Base-by-base conservation (phyloP, 2,329 filamentous ascomycete genomes). In the Aspergillus amoenus region DNA sequence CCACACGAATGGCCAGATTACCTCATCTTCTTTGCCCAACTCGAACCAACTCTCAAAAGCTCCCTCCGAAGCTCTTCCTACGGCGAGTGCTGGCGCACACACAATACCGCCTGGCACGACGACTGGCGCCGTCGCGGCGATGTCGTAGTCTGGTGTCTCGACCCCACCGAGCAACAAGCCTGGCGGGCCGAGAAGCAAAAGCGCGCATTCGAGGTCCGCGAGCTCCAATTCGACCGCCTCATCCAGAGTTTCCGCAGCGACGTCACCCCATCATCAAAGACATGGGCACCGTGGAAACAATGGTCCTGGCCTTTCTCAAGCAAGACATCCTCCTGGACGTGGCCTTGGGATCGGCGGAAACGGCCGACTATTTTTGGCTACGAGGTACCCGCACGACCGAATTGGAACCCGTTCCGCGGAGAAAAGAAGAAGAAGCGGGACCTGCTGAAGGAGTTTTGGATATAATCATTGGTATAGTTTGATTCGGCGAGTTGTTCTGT, bases 91-190 rank as follows among this genome's bases (percentile, higher is more conserved):
- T 83, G 78, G 78, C 77, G 84, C 48, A 81, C 81, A 4, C 86
- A 81, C 69, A 88, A 88, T 65, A 82, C 80, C 32, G 81, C 82
- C 58, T 86, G 80, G 73, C 85, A 87, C 68, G 85, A 88, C 64
- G 85, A 88, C 69, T 77, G 74, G 76, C 79, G 85, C 55, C 77
- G 85, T 52, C 73, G 73, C 21, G 85, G 85, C n/a, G 84, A 88
- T 71, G 80, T 88, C 32, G 69, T 88, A 18, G 83, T 86, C 24
- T 88, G 83, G 83, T 85, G 79, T 55, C 67, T 79, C 2, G 74
- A 78, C 42, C 59, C 69, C 0, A 50, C 55, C 5, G 69, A 73
- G 44, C 75, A 77, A 58, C 64, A 67, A 32, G 60, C 64, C 22
- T 76, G 74, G 74, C 68, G 69, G n/a, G 56, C 65, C 8, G 48